Base-by-base conservation (phyloP, 2,329 filamentous ascomycete genomes). In the Hortaea werneckii region DNA sequence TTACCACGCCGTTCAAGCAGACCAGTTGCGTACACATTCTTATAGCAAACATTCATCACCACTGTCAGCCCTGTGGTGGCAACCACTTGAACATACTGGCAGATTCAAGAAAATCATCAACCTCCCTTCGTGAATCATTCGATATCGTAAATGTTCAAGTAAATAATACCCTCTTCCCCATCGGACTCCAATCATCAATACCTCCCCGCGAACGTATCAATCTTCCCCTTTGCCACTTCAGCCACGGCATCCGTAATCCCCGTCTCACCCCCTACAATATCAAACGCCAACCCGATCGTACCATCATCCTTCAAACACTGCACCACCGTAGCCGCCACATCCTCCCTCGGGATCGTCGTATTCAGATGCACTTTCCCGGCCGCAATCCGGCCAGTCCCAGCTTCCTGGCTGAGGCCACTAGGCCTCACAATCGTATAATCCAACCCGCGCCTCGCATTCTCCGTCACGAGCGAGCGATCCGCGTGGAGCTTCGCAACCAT, bases 321-420 rank as follows among this genome's bases (percentile, higher is more conserved):
- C 7, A 75, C 76, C 1, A 77, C 73, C 2, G 79, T 70, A 46
- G 69, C 63, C 5, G 82, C 82, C 7, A 85, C 80, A 54, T 76
- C 73, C 44, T 73, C 77, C 5, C 82, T 70, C 47, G 74, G 75
- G 40, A 76, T 63, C 43, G 54, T 64, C 0, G 56, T 54, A 1
- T 51, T 54, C 12, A 70, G 43, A 41, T 67, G 64, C 8, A 70
- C 65, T 53, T 65, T 66, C 3, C 72, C 72, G 1, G 71, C 65
- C 6, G 54, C 60, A 5, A 73, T 60, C 32, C 54, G 67, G 5
- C 68, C 70, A 13, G 53, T 64, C 4, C 56, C 77, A 1, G 72
- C 66, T 29, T 75, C 72, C 37, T 73, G 64, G 5, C 68, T 63
- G 41, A 73, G 54, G 5, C 61, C 58, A 2, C 67, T 67, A 0